Evolutionary conservation across 176 grass and related monocot genomes (phyloP), one percentile per base, ranked within the genome.

Genomic region (Eleusine indica): DNA sequence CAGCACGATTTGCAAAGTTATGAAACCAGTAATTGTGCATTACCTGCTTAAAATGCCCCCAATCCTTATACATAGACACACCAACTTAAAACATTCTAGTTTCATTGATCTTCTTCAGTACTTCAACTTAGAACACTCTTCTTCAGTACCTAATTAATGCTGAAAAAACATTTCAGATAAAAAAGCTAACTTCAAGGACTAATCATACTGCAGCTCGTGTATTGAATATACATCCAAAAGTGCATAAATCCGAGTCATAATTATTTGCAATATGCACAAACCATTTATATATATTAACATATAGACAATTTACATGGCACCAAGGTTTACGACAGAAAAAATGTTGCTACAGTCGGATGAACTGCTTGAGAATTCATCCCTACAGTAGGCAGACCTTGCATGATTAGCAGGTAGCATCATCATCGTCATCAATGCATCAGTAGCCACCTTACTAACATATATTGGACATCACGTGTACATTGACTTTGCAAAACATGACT

Each of bases 131-230:
- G 1, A 35, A 35, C 32, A 35, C 32, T 35, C 32, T 35, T 35
- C 32, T 83, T 65, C 32, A 82, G 52, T 88, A 87, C 84, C 80
- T 87, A 82, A 81, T 70, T 87, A 82, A 81, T 70, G 83, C 86
- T 82, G 71, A 86, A 88, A 86, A 88, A 91, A 78, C 62, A 86
- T 78, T 91, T 89, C 72, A 89, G 76, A 84, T 66, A 4, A 86
- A 28, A 25, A 73, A 49, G 22, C 18, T 40, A 54, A 85, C 65
- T 74, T 88, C 66, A 32, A 82, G 16, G 71, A 60, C 84, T 15
- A 62, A 52, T 69, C 22, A 73, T 61, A 44, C 52, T 41, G 39
- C 65, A 83, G 73, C 74, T 71, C 69, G 51, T 70, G 49, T n/a
- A 70, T 84, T 70, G 73, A 42, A 90, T 70, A 80, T 25, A 53